Evolutionary conservation across 805 yeast genomes (phyloP), one percentile per base, ranked within the genome.

Genomic region (Zygosaccharomyces bisporus): DNA sequence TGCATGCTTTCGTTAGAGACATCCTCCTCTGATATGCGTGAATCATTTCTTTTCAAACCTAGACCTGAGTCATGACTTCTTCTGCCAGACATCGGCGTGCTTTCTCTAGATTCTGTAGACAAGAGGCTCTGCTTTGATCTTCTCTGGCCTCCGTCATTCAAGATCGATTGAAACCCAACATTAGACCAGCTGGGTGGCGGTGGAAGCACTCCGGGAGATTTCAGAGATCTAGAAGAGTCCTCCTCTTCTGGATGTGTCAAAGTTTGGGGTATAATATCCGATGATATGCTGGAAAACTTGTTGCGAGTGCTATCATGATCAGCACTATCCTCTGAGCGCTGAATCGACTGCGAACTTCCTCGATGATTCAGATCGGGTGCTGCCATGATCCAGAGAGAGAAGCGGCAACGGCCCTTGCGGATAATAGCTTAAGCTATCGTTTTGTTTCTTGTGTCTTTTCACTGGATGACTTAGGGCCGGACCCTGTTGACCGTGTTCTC

Each of bases 251-350:
- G 49, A 21, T 47, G 47, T 6, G 54, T 46, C 17, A 61, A 44
- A 3, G 60, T 55, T 32, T 62, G 66, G 4, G 67, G 65, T 7
- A 61, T 51, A 30, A 61, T 54, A 27, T 55, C 62, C 7, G 66
- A 60, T 9, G 66, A 56, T 13, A 61, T 48, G 47, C 63, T 58
- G 36, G 59, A 55, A 14, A 58, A 51, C 30, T 20, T 25, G n/a
- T 37, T 37, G 20, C 31, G 31, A 17, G 14, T 23, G 13, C 14
- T 16, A 18, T 34, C 40, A 7, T 37, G 19, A 37, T 24, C 20
- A 16, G n/a, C 21, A 20, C 13, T 37, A 10, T 10, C 21, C 32
- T 13, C 40, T 16, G 31, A 16, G 1, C 21, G 40, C n/a, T 37
- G 40, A 4, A 37, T 14, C 24, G 32, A 24, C 7, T 16, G 23